Evolutionary conservation across 805 yeast species (phyloP), one percentile per base, ranked within the genome.

Genomic region (Saturnispora mendoncae): DNA sequence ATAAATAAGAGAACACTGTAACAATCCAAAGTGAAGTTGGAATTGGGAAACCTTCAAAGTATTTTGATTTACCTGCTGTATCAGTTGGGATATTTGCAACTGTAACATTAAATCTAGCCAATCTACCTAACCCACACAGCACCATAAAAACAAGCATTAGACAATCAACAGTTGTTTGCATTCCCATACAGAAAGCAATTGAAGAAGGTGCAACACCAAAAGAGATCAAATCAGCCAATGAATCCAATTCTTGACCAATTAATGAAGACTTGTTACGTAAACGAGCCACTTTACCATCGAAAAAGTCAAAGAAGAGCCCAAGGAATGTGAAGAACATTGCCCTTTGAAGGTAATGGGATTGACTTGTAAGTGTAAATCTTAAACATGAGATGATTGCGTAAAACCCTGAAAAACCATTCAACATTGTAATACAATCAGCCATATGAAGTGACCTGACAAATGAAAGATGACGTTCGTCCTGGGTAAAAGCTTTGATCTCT

Each of bases 241-340:
- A 88, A 59, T 92, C 98, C 54, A 92, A 74, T 65, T 92, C 98
- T 64, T 92, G 97, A 46, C 98, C 98, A 84, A 92, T 84, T 42
- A 92, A 71, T 10, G 94, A 81, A 2, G 94, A 76, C 66, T 88
- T 86, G 60, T 87, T 83, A 65, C 96, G 76, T 66, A 92, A 73
- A 56, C 98, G 75, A 4, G 98, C 98, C 6, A 90, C 98, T 54
- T 94, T 78, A 27, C 98, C 98, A 60, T 92, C 98, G 60, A 92
- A 84, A 60, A 92, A 87, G 62, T 90, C 98, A 61, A 90, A 90
- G 58, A 92, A 86, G 55, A 90, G 74, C 4, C 98, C 98, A 51
- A 90, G 67, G n/a, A 84, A 71, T 33, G 87, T 85, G 64, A 71
- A 86, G 50, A 82, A 78, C 65, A 87, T 88, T 2, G 97, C 96